These are phyloP conservation scores for Eucalyptus decipiens DNA, from an alignment of 345 rosid genomes.

Conservation along the genomic window DNA sequence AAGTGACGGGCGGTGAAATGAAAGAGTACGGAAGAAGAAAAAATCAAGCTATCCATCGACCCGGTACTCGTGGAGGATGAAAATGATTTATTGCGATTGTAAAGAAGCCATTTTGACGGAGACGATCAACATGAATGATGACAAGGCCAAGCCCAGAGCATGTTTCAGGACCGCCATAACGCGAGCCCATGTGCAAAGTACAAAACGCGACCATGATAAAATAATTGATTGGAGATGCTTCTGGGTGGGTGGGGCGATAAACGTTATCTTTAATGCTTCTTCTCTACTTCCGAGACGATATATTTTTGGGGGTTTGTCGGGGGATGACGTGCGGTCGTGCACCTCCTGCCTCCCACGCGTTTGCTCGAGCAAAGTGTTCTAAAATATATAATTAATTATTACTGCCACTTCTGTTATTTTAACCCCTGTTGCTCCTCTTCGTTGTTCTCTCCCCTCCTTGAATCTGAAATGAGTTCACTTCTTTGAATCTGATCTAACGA, in stretches of 20 bases:
- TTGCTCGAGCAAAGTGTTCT: not conserved
- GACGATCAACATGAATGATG: not conserved
- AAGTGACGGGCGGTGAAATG: not conserved
- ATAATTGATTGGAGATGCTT: not conserved
- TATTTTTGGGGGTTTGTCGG: not conserved
- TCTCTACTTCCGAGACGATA: not conserved
- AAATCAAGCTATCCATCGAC: not conserved
- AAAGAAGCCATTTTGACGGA: not conserved
- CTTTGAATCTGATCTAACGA: not conserved
- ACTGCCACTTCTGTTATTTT: not conserved
- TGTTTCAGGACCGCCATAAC: not conserved
- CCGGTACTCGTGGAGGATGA: not conserved
- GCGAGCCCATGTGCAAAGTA: not conserved
- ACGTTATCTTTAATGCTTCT: not conserved
- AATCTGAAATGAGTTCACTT: not conserved
- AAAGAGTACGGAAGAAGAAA: not conserved
- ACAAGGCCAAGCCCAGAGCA: not conserved
- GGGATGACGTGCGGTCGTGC: not conserved
- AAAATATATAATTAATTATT: not conserved
- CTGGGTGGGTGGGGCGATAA: not conserved
- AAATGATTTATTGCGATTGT: too few relatives aligned
- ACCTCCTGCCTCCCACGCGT: not conserved
- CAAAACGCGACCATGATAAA: not conserved
- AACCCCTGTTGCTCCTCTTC: not conserved
- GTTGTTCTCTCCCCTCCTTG: not conserved